These are phyloP conservation scores for Xylaria venustula DNA, from an alignment of 495 filamentous ascomycete genomes.

Conservation along the genomic window DNA sequence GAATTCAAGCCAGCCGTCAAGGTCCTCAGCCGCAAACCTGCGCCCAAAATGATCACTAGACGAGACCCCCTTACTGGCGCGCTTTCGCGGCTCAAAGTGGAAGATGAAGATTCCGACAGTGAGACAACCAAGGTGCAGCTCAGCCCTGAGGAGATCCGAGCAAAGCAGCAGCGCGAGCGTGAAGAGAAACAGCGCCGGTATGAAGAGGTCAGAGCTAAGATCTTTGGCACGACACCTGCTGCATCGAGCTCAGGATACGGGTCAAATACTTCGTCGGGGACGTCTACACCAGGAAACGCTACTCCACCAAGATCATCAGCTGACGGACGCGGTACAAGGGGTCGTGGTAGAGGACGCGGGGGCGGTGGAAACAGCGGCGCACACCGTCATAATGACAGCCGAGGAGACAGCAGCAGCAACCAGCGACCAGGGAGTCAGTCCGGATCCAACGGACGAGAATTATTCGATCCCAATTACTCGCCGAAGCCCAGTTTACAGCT, in stretches of 20 bases:
- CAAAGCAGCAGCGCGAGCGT: slow-evolving; percentile 68
- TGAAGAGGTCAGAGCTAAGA: slow-evolving; percentile 75
- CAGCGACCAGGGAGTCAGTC: slow-evolving; percentile 25
- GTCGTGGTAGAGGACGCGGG: slow-evolving; percentile 20
- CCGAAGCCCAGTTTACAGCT: slow-evolving; percentile 55
- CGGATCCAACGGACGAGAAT: slow-evolving; percentile 32
- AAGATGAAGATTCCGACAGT: slow-evolving; percentile 60
- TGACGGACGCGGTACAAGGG: slow-evolving; percentile 16
- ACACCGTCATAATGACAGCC: slow-evolving; percentile 27
- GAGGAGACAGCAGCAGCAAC: slow-evolving; percentile 24
- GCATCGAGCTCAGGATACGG: slow-evolving; percentile 47
- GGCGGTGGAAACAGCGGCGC: neutral
- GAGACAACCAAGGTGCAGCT: slow-evolving; percentile 53
- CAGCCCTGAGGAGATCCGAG: slow-evolving; percentile 68
- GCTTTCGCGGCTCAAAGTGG: slow-evolving; percentile 44
- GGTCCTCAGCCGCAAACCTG: slow-evolving; percentile 79
- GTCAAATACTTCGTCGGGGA: slow-evolving; percentile 51
- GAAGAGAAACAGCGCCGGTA: slow-evolving; percentile 90
- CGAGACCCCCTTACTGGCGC: slow-evolving; percentile 56
- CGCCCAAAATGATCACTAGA: slow-evolving; percentile 45
- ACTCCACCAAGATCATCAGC: slow-evolving; percentile 59
- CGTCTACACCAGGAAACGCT: slow-evolving; percentile 50
- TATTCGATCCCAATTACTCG: slow-evolving; percentile 74
- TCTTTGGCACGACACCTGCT: slow-evolving; percentile 58
- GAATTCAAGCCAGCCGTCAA: slow-evolving; percentile 84